phyloP scores from a whole-genome alignment of 1,284 basidiomycete species.

The Marasmius fiardii region DNA sequence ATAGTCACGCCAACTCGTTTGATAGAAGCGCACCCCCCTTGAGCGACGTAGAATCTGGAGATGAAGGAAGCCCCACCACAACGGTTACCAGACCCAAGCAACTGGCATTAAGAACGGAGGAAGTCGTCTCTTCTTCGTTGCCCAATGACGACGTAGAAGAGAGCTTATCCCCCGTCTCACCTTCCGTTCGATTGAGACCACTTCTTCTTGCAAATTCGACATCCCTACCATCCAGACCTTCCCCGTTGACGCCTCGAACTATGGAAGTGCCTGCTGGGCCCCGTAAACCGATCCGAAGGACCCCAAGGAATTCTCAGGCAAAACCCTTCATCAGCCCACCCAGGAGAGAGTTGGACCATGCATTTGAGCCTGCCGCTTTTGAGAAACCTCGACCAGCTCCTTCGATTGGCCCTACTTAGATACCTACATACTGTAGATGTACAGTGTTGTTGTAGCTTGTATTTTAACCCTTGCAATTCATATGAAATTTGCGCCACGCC shows the following conservation, averaged over 20 bases:
- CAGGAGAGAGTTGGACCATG: conserved; percentile 11
- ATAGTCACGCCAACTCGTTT: conserved; percentile 5
- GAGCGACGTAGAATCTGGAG: conserved; percentile 19
- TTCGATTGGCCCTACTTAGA: not conserved
- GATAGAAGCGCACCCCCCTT: conserved; percentile 2
- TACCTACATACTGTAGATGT: not conserved
- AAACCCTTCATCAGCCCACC: conserved; percentile 29
- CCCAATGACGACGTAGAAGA: not conserved
- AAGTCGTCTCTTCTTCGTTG: too few relatives aligned
- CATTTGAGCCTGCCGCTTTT: conserved; percentile 31
- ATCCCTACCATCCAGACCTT: conserved; percentile 14
- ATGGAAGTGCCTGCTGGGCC: conserved; percentile 14
- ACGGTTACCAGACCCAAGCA: too few relatives aligned
- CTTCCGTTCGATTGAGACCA: conserved; percentile 18
- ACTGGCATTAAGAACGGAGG: not conserved
- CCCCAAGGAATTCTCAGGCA: conserved; percentile 19
- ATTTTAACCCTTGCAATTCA: not conserved
- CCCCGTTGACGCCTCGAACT: conserved; percentile 13
- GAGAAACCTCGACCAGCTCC: conserved; percentile 38
- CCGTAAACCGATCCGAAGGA: conserved; percentile 19
- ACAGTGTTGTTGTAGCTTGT: not conserved
- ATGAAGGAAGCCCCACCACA: conserved; percentile 7
- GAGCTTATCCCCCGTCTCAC: conserved; percentile 6
- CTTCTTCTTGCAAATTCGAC: conserved; percentile 17
- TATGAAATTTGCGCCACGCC: not conserved